Conservation (phyloP, 2,329 filamentous ascomycete genomes). For the Emmonsiellopsis sp. region DNA sequence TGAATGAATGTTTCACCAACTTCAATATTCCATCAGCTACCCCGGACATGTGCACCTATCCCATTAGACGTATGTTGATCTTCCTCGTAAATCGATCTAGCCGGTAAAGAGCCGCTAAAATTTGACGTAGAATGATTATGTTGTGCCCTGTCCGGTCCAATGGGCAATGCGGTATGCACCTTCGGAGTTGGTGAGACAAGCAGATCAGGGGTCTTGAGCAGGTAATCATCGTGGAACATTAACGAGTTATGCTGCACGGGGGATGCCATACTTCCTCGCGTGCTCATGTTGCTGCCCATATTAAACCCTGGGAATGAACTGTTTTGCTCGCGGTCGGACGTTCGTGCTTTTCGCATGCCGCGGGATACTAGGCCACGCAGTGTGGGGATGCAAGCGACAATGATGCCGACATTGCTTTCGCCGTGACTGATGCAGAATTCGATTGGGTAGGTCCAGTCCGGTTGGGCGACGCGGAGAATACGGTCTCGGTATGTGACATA, state of each 20-base stretch:
- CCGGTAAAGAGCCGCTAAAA: background rate
- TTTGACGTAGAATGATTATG: background rate
- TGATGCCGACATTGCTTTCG: conserved; percentile 34
- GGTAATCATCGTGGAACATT: background rate
- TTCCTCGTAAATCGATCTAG: background rate
- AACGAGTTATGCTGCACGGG: background rate
- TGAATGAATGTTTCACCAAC: no score
- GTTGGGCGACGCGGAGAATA: conserved; percentile 24
- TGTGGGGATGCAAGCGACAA: conserved; percentile 33
- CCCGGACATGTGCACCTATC: no score
- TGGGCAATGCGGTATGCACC: background rate
- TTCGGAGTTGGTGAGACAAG: background rate
- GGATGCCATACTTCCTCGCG: background rate
- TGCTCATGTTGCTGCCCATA: background rate
- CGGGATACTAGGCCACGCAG: conserved; percentile 32
- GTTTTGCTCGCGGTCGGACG: background rate
- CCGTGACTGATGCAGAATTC: conserved; percentile 34
- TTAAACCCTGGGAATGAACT: background rate
- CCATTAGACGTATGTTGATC: background rate
- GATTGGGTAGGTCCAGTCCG: conserved; percentile 35
- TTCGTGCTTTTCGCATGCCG: conserved; percentile 19
- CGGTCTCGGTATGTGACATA: conserved; percentile 33
- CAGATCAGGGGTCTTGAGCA: background rate
- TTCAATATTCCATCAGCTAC: no score
- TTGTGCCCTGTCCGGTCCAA: background rate